Evolutionary conservation across 2,329 filamentous ascomycete genomes (phyloP), one percentile per base, ranked within the genome.

Genomic region (Cytospora schulzeri): DNA sequence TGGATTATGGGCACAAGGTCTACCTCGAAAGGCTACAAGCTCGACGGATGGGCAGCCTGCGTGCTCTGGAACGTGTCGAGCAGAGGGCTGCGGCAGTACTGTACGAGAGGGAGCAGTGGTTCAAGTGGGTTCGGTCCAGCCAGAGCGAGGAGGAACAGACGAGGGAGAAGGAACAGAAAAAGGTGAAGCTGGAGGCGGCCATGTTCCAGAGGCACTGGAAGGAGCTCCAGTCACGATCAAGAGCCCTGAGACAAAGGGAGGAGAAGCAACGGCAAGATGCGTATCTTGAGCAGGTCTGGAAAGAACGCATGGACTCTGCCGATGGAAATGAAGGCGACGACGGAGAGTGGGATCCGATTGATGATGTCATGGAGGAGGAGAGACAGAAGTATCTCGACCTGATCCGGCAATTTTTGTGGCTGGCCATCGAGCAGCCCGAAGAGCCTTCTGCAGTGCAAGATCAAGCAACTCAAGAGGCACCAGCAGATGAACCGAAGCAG

Each of bases 121-220:
- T 77, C 67, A 71, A 73, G n/a, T 82, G 80, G 80, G 74, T 82
- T 7, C 73, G 76, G 17, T 67, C 78, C 62, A 76, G 74, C 38
- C 80, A 83, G 68, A 74, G 78, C 19, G 74, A 77, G 31, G 80
- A 82, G 70, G 81, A 82, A 60, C 70, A 71, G 28, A 74, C 70
- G 5, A 77, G 78, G 31, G 80, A 82, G 53, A 81, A 77, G 53
- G 81, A 83, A 69, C 78, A 78, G 54, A 80, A 78, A 71, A 82
- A 81, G 67, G 73, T 82, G 59, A 81, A 82, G 68, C 73, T 76
- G 41, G 81, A 83, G 68, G 78, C 80, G 3, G 75, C 77, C 19
- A 70, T 83, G 68, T 81, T 83, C 66, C 79, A 75, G 66, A 74
- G 81, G 7, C 78, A 83, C 68, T 77, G 75, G 71, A 80, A 79